Conservation (phyloP, 1,284 basidiomycete genomes). For the Afroboletus lepidellus region DNA sequence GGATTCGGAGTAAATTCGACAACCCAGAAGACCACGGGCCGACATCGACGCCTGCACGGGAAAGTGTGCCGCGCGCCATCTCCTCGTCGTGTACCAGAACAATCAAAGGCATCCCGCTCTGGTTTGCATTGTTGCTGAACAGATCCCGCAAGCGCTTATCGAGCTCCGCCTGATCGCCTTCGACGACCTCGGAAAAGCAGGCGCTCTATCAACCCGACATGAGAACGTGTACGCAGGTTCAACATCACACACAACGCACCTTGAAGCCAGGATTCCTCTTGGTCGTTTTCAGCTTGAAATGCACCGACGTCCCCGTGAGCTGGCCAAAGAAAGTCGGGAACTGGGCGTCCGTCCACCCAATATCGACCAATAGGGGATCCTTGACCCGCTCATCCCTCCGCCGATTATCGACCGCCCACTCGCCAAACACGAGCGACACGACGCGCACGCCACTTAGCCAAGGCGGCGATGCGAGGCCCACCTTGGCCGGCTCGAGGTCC, state of each 20-base stretch:
- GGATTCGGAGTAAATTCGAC: constrained; percentile 14
- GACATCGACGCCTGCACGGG: constrained; percentile 23
- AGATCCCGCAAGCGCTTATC: constrained; percentile 21
- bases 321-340: constrained; percentile 28
- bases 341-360: constrained; percentile 33
- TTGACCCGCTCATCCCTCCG: constrained; percentile 18
- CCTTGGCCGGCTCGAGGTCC: constrained; percentile 24
- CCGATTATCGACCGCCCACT: constrained; percentile 28
- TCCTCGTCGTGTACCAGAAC: constrained; percentile 33
- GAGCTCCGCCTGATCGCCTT: constrained; percentile 13
- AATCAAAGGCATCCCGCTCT: constrained; percentile 25
- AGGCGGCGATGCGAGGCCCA: constrained; percentile 23
- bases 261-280: constrained; percentile 16
- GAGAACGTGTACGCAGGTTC: neutral
- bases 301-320: constrained; percentile 18
- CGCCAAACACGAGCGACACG: constrained; percentile 28
- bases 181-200: constrained; percentile 17
- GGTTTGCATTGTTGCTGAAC: constrained; percentile 19
- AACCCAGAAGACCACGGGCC: constrained; percentile 25
- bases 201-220: constrained; percentile 14
- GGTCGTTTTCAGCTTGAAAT: constrained; percentile 19
- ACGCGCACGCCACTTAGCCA: constrained; percentile 31
- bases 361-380: constrained; percentile 19
- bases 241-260: no score
- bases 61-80: constrained; percentile 28